These are phyloP conservation scores for Leccinum longicurvipes DNA, from an alignment of 768 basidiomycete genomes.

Conservation along the genomic window DNA sequence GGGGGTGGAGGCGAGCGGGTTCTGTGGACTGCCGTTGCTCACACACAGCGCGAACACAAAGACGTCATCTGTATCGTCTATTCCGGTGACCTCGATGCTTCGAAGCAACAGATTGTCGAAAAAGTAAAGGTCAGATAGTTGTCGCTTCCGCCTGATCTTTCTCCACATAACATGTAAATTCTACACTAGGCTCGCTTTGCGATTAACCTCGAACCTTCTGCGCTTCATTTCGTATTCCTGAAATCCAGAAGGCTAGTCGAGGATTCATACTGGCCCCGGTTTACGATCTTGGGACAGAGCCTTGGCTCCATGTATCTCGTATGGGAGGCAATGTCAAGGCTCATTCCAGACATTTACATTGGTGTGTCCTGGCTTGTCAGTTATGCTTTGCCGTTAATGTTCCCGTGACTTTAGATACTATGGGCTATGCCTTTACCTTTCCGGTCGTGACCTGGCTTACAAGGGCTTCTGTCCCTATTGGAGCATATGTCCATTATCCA, in stretches of 20 bases:
- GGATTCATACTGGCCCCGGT: constrained; percentile 80
- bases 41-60: constrained; percentile 65
- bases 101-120: constrained; percentile 74
- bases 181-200: constrained; percentile 68
- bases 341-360: constrained; percentile 89
- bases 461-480: constrained; percentile 60
- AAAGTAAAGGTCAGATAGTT: constrained; percentile 66
- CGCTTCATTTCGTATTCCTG: constrained; percentile 82
- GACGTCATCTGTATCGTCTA: constrained; percentile 78
- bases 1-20: constrained; percentile 97
- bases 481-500: constrained; percentile 94
- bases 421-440: constrained; percentile 97
- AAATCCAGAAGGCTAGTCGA: constrained; percentile 68
- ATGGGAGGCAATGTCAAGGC: constrained; percentile 72
- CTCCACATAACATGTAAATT: neutral
- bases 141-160: neutral
- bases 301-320: constrained; percentile 81
- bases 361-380: constrained; percentile 46
- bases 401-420: constrained; percentile 63
- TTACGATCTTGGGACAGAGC: constrained; percentile 91
- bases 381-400: neutral
- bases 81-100: constrained; percentile 79
- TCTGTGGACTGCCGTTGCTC: constrained; percentile 84
- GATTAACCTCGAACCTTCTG: constrained; percentile 61
- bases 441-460: constrained; percentile 63